phyloP scores from a whole-genome alignment of 805 yeast species.

The Pichia deserticola region DNA sequence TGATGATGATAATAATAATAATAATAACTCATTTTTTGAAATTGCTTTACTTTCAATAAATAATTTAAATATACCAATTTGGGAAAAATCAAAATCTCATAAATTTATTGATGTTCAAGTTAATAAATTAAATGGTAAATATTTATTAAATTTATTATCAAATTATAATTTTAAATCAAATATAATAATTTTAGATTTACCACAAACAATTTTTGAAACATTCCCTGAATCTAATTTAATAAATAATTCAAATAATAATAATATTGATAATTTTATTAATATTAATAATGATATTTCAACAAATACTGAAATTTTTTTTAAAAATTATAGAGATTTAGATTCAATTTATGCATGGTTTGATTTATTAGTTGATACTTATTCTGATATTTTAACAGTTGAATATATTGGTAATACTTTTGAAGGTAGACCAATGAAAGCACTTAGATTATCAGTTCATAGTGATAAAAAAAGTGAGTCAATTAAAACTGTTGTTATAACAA shows the following conservation, averaged over 20 bases:
- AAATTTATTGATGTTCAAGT: conserved; percentile 42
- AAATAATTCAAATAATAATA: no score
- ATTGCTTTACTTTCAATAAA: conserved; percentile 18
- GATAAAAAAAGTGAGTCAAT: conserved; percentile 27
- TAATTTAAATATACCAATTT: conserved; percentile 28
- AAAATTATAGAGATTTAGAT: conserved; percentile 57
- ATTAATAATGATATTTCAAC: conserved; percentile 1
- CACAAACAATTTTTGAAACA: conserved; percentile 50
- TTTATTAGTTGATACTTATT: conserved; percentile 50
- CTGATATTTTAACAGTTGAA: conserved; percentile 55
- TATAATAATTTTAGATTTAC: conserved; percentile 48
- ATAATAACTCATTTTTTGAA: conserved; percentile 11
- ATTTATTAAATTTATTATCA: conserved; percentile 14
- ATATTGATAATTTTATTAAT: neutral
- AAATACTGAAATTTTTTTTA: conserved; percentile 53
- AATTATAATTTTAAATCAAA: conserved; percentile 23
- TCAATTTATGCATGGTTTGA: conserved; percentile 71
- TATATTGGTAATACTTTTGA: conserved; percentile 71
- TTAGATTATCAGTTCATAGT: conserved; percentile 51
- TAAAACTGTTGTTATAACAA: conserved; percentile 66
- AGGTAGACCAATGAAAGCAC: conserved; percentile 60
- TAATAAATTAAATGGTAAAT: conserved; percentile 15
- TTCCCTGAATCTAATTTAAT: conserved; percentile 30
- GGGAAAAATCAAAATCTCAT: conserved; percentile 40
- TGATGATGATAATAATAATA: conserved; percentile 7